Base-by-base conservation (phyloP, 129 eudicot species). In the Arctium minus region DNA sequence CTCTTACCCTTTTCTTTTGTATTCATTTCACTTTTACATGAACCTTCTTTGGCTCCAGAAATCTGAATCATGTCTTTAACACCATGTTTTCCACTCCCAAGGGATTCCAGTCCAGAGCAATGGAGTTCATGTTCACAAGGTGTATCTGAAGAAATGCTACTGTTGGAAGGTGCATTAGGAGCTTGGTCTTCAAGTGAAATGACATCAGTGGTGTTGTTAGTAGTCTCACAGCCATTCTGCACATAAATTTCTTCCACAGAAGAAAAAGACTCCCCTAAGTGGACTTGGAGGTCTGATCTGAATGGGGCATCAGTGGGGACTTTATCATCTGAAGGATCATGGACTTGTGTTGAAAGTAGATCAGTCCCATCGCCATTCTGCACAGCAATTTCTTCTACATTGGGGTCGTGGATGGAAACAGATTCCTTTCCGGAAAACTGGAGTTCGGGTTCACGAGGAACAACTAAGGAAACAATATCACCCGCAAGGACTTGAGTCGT, bases 81-180 rank as follows among this genome's bases (percentile, higher is more conserved):
- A 65, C 11, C 37, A 62, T 78, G 12, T 36, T 62, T 64, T 38
- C 37, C 74, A 39, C 67, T 67, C 40, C 4, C 40, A 60, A 13
- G 68, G 17, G 68, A 17, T 46, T 46, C 56, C 2, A 46, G 11
- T 10, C 56, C 62, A 50, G 17, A 50, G 15, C 11, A 13, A 9
- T 50, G 62, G n/a, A 50, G n/a, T 50, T 50, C n/a, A 9, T 50
- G 62, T 40, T 79, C 82, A 68, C 65, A 12, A 79, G 29, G 74
- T 39, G 13, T 27, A 38, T 64, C 62, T 17, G 53, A 30, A 35
- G 77, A 33, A 70, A n/a, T 74, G 3, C 18, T 33, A 48, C 7
- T 4, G 56, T 80, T 80, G 38, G 56, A 2, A 29, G 75, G 74
- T 65, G 29, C 39, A 22, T 78, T 15, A 65, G 65, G 79, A 37